These are phyloP conservation scores for Hanseniaspora osmophila DNA, from an alignment of 805 yeast species.

Conservation along the genomic window DNA sequence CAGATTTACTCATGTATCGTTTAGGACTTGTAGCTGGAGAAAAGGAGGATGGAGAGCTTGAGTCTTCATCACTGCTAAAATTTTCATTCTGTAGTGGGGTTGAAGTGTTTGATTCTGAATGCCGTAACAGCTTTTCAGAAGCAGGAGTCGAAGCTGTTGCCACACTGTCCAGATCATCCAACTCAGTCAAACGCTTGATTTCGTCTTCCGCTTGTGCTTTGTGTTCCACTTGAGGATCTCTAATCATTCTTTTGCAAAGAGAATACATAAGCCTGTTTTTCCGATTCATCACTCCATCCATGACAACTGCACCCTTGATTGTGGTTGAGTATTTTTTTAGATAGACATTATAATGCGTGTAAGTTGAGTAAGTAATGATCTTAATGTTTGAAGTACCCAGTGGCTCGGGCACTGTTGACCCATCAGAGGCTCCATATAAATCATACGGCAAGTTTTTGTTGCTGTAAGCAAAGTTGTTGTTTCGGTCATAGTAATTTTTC, in stretches of 20 bases:
- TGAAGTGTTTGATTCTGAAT: too few species aligned
- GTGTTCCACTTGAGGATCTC: constrained; percentile 9
- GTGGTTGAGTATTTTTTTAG: constrained; percentile 35
- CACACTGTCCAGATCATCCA: not conserved
- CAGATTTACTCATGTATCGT: not conserved
- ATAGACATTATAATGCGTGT: constrained; percentile 25
- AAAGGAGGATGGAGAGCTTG: too few species aligned
- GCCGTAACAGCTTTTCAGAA: not conserved
- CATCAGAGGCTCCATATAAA: not conserved
- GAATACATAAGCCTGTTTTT: constrained; percentile 58
- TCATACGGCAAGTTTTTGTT: not conserved
- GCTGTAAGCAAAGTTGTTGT: not conserved
- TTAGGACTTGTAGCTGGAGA: not conserved
- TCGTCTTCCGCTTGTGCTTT: not conserved
- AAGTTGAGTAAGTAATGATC: constrained; percentile 48
- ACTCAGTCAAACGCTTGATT: not conserved
- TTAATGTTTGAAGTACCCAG: constrained; percentile 19
- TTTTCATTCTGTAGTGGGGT: too few species aligned
- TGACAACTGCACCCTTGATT: constrained; percentile 55
- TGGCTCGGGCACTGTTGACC: not conserved
- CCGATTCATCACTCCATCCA: constrained; percentile 57
- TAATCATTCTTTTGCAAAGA: constrained; percentile 53
- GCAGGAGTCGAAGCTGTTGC: not conserved
- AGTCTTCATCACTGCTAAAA: too few species aligned
- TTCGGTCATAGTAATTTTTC: constrained; percentile 5